Evolutionary conservation across 2,329 filamentous ascomycete species (phyloP).

Genomic region (Alternaria arbusti): DNA sequence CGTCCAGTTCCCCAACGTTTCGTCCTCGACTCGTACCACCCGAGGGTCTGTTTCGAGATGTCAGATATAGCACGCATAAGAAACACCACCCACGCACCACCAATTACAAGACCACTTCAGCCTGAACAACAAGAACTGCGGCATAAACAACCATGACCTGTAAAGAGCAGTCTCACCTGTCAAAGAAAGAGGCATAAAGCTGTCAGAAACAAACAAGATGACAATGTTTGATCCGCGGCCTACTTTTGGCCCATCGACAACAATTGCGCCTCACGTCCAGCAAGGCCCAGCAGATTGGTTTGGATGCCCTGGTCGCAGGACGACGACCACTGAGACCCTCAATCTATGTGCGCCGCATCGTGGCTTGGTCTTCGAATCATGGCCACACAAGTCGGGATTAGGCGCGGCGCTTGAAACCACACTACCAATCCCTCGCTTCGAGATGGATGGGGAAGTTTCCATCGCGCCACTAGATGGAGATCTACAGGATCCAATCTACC

Average conservation of each 20-base stretch:
- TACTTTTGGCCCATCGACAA: background rate
- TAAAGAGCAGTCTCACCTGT: background rate
- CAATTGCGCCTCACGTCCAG: background rate
- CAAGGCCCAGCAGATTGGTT: background rate
- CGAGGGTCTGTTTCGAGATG: slow-evolving; percentile 7
- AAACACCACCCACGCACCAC: slow-evolving; percentile 1
- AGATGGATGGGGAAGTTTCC: background rate
- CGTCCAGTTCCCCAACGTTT: slow-evolving; percentile 1
- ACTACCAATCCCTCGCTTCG: background rate
- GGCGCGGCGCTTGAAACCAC: slow-evolving; percentile 9
- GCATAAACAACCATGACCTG: slow-evolving; percentile 1
- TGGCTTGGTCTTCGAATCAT: slow-evolving; percentile 3
- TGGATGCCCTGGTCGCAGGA: slow-evolving; percentile 2
- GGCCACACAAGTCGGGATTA: background rate
- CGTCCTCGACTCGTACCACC: slow-evolving; percentile 11
- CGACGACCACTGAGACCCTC: background rate
- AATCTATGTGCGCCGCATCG: slow-evolving; percentile 13
- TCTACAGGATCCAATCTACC: background rate
- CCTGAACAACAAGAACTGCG: background rate
- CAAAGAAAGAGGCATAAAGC: slow-evolving; percentile 6
- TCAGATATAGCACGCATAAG: slow-evolving; percentile 9
- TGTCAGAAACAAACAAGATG: background rate
- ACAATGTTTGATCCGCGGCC: background rate
- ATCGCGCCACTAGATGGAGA: slow-evolving; percentile 3
- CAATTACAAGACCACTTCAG: background rate